Evolutionary conservation across 2,329 filamentous ascomycete species (phyloP).

Genomic region (Penicillium sumatraense): DNA sequence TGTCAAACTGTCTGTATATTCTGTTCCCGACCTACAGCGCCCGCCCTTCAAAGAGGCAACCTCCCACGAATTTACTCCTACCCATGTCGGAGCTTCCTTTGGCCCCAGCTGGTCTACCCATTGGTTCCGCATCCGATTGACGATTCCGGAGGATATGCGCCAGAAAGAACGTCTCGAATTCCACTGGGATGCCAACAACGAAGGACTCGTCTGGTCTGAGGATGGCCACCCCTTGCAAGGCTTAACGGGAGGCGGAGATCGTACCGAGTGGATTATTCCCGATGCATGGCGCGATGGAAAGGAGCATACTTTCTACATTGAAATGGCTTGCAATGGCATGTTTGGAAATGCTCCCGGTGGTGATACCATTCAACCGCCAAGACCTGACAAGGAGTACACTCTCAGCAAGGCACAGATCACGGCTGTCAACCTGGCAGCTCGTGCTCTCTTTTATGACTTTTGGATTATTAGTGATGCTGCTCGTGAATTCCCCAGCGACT

Average conservation of each 20-base stretch:
- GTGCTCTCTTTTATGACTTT: constrained; percentile 85
- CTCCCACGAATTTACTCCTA: constrained; percentile 74
- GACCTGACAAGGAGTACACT: constrained; percentile 79
- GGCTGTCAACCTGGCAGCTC: constrained; percentile 82
- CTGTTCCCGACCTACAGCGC: constrained; percentile 75
- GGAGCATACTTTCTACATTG: constrained; percentile 88
- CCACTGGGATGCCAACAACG: constrained; percentile 93
- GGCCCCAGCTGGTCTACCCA: constrained; percentile 97
- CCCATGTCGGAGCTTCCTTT: constrained; percentile 77
- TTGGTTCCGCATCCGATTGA: constrained; percentile 88
- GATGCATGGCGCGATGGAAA: constrained; percentile 80
- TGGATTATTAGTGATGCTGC: constrained; percentile 96
- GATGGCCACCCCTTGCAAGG: constrained; percentile 91
- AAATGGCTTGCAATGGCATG: constrained; percentile 99
- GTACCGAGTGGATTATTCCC: constrained; percentile 89
- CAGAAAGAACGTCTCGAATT: constrained; percentile 87
- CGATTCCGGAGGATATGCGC: constrained; percentile 72
- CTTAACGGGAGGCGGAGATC: constrained; percentile 84
- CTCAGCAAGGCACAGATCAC: constrained; percentile 82
- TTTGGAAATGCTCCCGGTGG: constrained; percentile 89
- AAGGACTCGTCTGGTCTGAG: constrained; percentile 91
- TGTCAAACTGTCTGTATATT: constrained; percentile 85
- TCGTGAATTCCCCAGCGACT: constrained; percentile 84
- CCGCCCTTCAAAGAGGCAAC: constrained; percentile 86
- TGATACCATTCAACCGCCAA: constrained; percentile 85